phyloP scores from a whole-genome alignment of 2,329 filamentous ascomycete species.

The Chaetomium olivaceum region DNA sequence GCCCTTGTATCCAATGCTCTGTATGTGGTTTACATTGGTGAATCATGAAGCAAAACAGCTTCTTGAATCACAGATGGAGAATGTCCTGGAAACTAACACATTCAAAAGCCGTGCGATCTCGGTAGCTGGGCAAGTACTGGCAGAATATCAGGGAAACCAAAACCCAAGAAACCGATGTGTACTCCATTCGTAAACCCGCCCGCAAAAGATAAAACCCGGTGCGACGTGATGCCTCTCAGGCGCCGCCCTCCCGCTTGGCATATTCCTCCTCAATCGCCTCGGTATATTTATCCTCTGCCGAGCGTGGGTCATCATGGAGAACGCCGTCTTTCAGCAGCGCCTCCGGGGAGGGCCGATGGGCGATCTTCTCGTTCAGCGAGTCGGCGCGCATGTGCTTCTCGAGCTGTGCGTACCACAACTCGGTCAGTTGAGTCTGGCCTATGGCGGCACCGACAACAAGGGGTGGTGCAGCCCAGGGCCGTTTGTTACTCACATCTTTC shows the following conservation, averaged over 20 bases:
- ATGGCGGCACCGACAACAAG: background rate
- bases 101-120: background rate
- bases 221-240: conserved; percentile 40
- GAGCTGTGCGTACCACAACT: conserved; percentile 48
- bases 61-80: background rate
- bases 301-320: conserved; percentile 66
- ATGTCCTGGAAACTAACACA: background rate
- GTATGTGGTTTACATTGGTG: background rate
- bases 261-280: conserved; percentile 66
- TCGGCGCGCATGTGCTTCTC: conserved; percentile 86
- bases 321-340: conserved; percentile 78
- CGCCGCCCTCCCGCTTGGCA: conserved; percentile 62
- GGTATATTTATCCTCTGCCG: conserved; percentile 57
- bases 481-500: conserved; percentile 57
- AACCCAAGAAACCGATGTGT: background rate
- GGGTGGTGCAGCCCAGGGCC: background rate
- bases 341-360: conserved; percentile 73
- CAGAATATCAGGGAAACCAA: background rate
- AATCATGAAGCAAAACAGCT: background rate
- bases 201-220: background rate
- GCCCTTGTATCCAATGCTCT: background rate
- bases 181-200: background rate
- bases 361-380: conserved; percentile 82
- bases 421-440: background rate
- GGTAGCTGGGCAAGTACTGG: background rate